A percentile compares a stretch with the other conserved stretches of the same genome.
phyloP scores from a whole-genome alignment of 1,139 yeast genomes.

The Diutina neorugosa region DNA sequence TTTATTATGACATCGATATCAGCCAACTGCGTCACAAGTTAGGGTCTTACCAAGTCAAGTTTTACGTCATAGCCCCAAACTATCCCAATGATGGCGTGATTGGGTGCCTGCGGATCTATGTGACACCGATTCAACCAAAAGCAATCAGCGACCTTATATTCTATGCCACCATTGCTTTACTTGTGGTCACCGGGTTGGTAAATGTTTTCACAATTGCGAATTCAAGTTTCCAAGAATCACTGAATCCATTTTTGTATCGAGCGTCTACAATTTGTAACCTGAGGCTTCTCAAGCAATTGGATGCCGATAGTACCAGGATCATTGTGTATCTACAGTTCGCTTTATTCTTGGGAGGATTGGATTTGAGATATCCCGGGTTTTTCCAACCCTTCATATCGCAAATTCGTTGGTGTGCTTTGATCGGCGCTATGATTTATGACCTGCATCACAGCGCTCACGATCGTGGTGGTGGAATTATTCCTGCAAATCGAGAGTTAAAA shows the following conservation, averaged over 20 bases:
- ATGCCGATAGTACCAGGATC: constrained; percentile 41
- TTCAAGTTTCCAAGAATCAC: constrained; percentile 54
- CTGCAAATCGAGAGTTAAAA: constrained; percentile 6
- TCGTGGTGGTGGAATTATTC: constrained; percentile 8
- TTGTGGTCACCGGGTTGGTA: constrained; percentile 30
- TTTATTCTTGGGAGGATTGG: constrained; percentile 43
- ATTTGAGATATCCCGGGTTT: constrained; percentile 52
- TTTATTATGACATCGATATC: constrained; percentile 27
- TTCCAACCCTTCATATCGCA: constrained; percentile 41
- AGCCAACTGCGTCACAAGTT: constrained; percentile 21
- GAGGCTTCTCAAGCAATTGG: constrained; percentile 41
- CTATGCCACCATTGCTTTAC: constrained; percentile 26
- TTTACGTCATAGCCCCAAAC: constrained; percentile 23
- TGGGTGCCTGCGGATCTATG: constrained; percentile 36
- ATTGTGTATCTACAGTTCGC: constrained; percentile 46
- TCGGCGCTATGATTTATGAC: constrained; percentile 13
- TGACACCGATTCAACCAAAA: constrained; percentile 31
- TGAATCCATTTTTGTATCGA: constrained; percentile 41
- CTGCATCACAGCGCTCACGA: constrained; percentile 8
- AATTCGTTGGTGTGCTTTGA: constrained; percentile 24
- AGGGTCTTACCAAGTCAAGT: constrained; percentile 30
- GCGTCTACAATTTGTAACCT: constrained; percentile 55
- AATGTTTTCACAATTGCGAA: constrained; percentile 31
- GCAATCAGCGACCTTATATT: constrained; percentile 24
- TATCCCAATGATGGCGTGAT: constrained; percentile 18